These are phyloP conservation scores for Dryas alaskensis DNA, from an alignment of 306 rosid species.

Conservation along the genomic window DNA sequence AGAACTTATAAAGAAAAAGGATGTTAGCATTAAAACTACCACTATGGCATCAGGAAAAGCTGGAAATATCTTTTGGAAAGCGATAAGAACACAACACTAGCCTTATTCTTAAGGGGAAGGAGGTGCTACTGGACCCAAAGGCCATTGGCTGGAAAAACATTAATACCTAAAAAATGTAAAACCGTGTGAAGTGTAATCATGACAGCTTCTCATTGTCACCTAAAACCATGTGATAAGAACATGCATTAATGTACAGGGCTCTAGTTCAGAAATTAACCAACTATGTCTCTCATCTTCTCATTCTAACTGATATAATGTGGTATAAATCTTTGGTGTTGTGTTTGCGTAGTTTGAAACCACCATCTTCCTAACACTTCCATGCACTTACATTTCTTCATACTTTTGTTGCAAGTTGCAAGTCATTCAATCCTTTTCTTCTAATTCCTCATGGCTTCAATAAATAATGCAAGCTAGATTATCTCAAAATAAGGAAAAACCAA, in stretches of 20 bases:
- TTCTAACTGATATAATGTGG: not conserved
- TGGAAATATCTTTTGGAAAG: not conserved
- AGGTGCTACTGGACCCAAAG: not conserved
- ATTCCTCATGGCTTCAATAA: not conserved
- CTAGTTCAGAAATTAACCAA: not conserved
- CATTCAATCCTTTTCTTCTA: not conserved
- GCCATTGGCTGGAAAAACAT: not conserved
- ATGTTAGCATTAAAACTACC: not conserved
- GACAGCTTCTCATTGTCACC: not conserved
- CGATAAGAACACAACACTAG: not conserved
- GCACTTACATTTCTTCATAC: not conserved
- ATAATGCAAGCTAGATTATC: not conserved
- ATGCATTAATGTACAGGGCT: not conserved
- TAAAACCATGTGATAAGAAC: not conserved
- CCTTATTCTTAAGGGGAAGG: not conserved
- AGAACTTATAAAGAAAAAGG: not conserved
- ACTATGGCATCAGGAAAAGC: not conserved
- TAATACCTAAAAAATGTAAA: not conserved
- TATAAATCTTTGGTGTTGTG: not conserved
- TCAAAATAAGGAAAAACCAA: not conserved
- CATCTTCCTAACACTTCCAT: not conserved
- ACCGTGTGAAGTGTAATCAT: not conserved
- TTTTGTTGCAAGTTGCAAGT: not conserved
- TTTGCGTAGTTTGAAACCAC: not conserved
- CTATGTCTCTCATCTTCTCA: not conserved